These are phyloP conservation scores for Macrocybe gigantea DNA, from an alignment of 768 basidiomycete genomes.

Conservation along the genomic window DNA sequence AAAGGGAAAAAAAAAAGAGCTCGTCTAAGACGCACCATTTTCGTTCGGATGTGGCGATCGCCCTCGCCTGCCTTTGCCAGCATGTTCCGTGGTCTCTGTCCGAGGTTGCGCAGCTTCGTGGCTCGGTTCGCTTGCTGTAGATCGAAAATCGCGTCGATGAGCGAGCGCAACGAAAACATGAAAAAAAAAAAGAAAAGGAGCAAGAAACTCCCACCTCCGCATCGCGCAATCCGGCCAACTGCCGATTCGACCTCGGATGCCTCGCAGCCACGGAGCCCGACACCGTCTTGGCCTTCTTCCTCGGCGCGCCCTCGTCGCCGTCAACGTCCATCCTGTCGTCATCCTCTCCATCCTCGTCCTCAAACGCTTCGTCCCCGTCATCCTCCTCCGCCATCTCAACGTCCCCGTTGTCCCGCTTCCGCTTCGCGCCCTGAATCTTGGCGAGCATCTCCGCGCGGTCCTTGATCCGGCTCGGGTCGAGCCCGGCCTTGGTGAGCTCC, in stretches of 20 bases:
- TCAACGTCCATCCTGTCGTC: conserved; percentile 33
- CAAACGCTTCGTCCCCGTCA: conserved; percentile 40
- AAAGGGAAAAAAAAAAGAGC: neutral
- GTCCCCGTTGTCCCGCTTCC: conserved; percentile 59
- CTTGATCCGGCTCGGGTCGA: conserved; percentile 83
- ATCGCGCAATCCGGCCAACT: conserved; percentile 75
- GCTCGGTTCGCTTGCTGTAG: conserved; percentile 75
- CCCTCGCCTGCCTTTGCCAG: conserved; percentile 88
- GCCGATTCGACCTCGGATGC: conserved; percentile 66
- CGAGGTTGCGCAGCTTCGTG: conserved; percentile 76
- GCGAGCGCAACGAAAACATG: neutral
- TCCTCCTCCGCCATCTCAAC: conserved; percentile 51
- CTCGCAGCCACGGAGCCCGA: conserved; percentile 52
- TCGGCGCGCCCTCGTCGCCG: conserved; percentile 42
- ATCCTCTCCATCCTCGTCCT: conserved; percentile 30
- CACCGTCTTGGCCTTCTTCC: conserved; percentile 59
- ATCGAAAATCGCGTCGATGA: conserved; percentile 5
- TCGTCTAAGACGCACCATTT: conserved; percentile 56
- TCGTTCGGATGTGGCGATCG: conserved; percentile 74
- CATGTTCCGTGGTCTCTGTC: conserved; percentile 82
- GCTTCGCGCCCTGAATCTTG: conserved; percentile 64
- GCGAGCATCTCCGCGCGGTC: conserved; percentile 84
- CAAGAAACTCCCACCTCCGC: conserved; percentile 37
- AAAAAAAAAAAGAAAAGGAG: conserved; percentile 18
- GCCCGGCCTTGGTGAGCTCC: conserved; percentile 81